These are phyloP conservation scores for Colletotrichum lini DNA, from an alignment of 2,329 filamentous ascomycete species.

Conservation along the genomic window DNA sequence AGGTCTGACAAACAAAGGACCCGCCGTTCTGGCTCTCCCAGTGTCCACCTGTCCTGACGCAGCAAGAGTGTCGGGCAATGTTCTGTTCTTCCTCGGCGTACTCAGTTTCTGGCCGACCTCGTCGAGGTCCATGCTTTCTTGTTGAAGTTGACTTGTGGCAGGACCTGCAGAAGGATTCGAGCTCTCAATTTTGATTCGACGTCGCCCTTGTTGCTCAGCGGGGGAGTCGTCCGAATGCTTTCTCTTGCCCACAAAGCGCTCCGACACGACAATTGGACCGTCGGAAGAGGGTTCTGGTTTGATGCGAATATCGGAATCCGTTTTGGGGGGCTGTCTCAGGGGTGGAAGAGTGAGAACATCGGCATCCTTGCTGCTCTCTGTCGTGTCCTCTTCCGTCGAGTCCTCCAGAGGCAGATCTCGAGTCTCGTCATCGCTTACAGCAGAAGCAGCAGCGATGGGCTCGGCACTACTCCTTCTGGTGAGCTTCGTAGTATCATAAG, in stretches of 20 bases:
- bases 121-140: constrained; percentile 75
- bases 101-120: constrained; percentile 59
- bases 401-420: constrained; percentile 2
- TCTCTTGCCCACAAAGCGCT: constrained; percentile 64
- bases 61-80: neutral
- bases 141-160: constrained; percentile 47
- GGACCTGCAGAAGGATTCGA: constrained; percentile 48
- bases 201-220: constrained; percentile 44
- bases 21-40: constrained; percentile 12
- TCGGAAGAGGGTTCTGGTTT: constrained; percentile 70
- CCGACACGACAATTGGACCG: constrained; percentile 64
- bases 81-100: constrained; percentile 57
- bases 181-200: constrained; percentile 61
- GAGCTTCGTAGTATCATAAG: neutral
- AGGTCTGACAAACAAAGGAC: constrained; percentile 29
- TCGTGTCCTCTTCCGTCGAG: constrained; percentile 19
- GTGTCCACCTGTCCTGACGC: neutral
- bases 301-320: constrained; percentile 45
- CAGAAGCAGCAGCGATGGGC: neutral
- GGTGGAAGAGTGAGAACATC: constrained; percentile 30
- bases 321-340: constrained; percentile 14
- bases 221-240: constrained; percentile 49
- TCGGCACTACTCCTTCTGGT: neutral
- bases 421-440: neutral
- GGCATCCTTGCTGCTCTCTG: constrained; percentile 22